phyloP scores from a whole-genome alignment of 2,329 filamentous ascomycete species.

The Endoconidiophora laricicola region DNA sequence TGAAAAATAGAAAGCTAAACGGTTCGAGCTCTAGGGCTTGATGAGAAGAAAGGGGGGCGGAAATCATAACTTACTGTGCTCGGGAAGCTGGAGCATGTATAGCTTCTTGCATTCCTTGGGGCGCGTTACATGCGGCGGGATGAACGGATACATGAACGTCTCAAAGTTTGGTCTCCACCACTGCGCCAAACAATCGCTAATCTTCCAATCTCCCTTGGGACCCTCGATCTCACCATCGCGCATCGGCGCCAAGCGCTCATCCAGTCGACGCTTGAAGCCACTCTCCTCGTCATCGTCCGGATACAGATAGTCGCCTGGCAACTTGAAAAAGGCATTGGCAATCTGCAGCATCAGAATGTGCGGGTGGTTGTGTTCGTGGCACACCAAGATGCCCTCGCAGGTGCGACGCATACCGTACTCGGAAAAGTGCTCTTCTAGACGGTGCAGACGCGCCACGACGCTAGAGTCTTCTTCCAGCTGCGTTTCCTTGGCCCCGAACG shows the following conservation, averaged over 20 bases:
- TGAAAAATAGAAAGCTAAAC: background rate
- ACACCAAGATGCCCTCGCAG: slow-evolving; percentile 91
- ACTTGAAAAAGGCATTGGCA: slow-evolving; percentile 97
- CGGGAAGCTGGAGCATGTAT: slow-evolving; percentile 87
- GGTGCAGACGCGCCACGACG: slow-evolving; percentile 77
- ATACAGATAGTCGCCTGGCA: slow-evolving; percentile 87
- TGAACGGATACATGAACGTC: slow-evolving; percentile 99
- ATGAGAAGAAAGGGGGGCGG: too few relatives aligned
- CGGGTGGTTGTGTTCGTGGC: slow-evolving; percentile 97
- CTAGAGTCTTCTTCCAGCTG: slow-evolving; percentile 97
- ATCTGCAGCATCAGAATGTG: slow-evolving; percentile 99
- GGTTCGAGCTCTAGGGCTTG: too few relatives aligned
- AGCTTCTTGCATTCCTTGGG: slow-evolving; percentile 99
- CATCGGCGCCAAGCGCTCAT: slow-evolving; percentile 87
- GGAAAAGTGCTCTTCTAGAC: slow-evolving; percentile 88
- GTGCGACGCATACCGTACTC: slow-evolving; percentile 92
- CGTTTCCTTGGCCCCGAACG: slow-evolving; percentile 94
- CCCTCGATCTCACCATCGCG: slow-evolving; percentile 76
- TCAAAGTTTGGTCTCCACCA: slow-evolving; percentile 99
- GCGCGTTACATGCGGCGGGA: slow-evolving; percentile 85
- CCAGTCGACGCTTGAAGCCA: slow-evolving; percentile 86
- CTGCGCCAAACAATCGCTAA: slow-evolving; percentile 87
- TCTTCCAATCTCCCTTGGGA: slow-evolving; percentile 64
- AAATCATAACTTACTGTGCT: slow-evolving; percentile 50
- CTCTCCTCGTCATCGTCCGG: slow-evolving; percentile 80